Conservation (phyloP, 108 stramenopile species). For the Conticribra weissflogii region DNA sequence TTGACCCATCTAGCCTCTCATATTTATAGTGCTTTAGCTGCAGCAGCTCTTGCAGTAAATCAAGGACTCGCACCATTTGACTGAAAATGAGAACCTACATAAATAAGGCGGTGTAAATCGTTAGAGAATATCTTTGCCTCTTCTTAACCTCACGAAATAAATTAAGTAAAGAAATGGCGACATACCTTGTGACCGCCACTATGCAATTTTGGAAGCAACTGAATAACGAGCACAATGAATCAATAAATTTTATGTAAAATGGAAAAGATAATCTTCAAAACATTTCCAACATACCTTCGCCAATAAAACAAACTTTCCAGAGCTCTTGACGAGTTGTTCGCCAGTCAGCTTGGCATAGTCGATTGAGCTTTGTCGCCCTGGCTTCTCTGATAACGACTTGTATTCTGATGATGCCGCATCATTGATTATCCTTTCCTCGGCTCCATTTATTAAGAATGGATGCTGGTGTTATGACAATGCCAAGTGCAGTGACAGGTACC, state of each 20-base stretch:
- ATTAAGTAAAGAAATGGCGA: neutral
- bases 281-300: no score
- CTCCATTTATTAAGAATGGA: constrained; percentile 86
- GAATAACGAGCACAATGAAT: no score
- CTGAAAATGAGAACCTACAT: constrained; percentile 82
- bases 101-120: neutral
- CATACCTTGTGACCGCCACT: constrained; percentile 90
- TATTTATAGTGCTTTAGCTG: constrained; percentile 78
- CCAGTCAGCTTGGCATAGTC: constrained; percentile 74
- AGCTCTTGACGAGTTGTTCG: constrained; percentile 86
- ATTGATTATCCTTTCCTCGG: constrained; percentile 81
- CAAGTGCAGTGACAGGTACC: neutral
- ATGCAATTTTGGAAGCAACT: constrained; percentile 90
- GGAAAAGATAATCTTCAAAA: no score
- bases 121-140: neutral
- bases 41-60: constrained; percentile 93
- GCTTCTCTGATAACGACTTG: constrained; percentile 22
- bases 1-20: constrained; percentile 90
- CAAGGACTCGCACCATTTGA: constrained; percentile 95
- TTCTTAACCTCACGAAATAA: neutral
- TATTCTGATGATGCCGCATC: constrained; percentile 68
- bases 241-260: no score
- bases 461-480: constrained; percentile 30
- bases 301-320: constrained; percentile 89
- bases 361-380: constrained; percentile 24